Evolutionary conservation across 768 basidiomycete genomes (phyloP).

Genomic region (Termitomyces eurrhizus): DNA sequence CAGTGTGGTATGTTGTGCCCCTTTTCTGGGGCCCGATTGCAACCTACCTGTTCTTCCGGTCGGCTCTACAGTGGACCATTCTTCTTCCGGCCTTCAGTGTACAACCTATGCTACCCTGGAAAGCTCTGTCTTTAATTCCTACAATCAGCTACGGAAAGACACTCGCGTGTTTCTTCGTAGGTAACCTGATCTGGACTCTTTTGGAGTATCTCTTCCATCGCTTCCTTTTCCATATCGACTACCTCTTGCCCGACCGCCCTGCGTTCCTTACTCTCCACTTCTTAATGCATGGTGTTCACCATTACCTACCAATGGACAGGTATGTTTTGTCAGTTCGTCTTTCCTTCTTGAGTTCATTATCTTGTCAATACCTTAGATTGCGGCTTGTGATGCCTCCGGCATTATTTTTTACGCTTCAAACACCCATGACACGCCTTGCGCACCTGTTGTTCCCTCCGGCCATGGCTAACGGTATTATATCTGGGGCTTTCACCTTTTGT

Average conservation of each 20-base stretch:
- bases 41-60: slow-evolving; percentile 73
- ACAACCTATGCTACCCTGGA: slow-evolving; percentile 53
- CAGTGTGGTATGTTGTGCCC: slow-evolving; percentile 93
- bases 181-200: slow-evolving; percentile 91
- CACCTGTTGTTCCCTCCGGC: slow-evolving; percentile 78
- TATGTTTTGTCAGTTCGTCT: slow-evolving; percentile 27
- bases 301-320: slow-evolving; percentile 97
- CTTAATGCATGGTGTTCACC: slow-evolving; percentile 91
- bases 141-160: slow-evolving; percentile 49
- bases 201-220: slow-evolving; percentile 92
- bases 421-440: slow-evolving; percentile 85
- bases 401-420: slow-evolving; percentile 71
- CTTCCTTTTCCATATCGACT: slow-evolving; percentile 96
- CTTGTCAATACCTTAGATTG: slow-evolving; percentile 40
- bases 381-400: slow-evolving; percentile 96
- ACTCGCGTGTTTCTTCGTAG: slow-evolving; percentile 68
- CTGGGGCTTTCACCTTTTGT: slow-evolving; percentile 81
- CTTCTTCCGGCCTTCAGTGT: slow-evolving; percentile 61
- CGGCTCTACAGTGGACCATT: slow-evolving; percentile 75
- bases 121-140: slow-evolving; percentile 44
- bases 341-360: not conserved
- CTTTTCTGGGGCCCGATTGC: slow-evolving; percentile 89
- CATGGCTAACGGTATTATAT: slow-evolving; percentile 88
- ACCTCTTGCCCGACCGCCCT: slow-evolving; percentile 78
- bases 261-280: slow-evolving; percentile 85